Conservation (phyloP, 202 grass and related monocot species). For the Sporobolus alterniflorus region DNA sequence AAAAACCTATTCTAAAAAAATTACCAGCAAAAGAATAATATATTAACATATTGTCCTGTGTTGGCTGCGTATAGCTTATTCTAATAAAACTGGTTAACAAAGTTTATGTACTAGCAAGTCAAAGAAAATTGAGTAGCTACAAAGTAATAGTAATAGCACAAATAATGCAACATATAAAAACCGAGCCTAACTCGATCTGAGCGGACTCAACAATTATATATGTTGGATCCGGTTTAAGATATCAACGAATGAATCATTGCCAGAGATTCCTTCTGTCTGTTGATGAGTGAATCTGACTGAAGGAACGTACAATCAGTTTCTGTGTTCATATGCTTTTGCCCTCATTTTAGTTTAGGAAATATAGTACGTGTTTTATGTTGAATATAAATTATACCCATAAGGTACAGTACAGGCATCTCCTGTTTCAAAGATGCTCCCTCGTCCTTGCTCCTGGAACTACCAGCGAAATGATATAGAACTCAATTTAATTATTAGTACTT, state of each 20-base stretch:
- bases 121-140: too few relatives aligned
- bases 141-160: neutral
- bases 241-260: neutral
- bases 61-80: too few relatives aligned
- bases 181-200: neutral
- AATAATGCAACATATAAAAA: constrained; percentile 19
- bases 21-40: too few relatives aligned
- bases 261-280: constrained; percentile 19
- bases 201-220: neutral
- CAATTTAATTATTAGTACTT: too few relatives aligned
- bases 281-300: neutral
- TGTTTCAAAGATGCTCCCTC: neutral
- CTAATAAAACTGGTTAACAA: too few relatives aligned
- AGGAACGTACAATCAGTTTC: neutral
- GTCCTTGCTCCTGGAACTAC: too few relatives aligned
- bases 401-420: neutral
- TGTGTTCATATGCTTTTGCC: neutral
- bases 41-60: too few relatives aligned
- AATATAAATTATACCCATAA: neutral
- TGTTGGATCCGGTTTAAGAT: constrained; percentile 1
- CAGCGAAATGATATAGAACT: too few relatives aligned
- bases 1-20: too few relatives aligned
- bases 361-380: neutral
- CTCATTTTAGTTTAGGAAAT: neutral
- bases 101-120: too few relatives aligned